These are phyloP conservation scores for Microbotryum scabiosae DNA, from an alignment of 1,284 basidiomycete species.

Conservation along the genomic window DNA sequence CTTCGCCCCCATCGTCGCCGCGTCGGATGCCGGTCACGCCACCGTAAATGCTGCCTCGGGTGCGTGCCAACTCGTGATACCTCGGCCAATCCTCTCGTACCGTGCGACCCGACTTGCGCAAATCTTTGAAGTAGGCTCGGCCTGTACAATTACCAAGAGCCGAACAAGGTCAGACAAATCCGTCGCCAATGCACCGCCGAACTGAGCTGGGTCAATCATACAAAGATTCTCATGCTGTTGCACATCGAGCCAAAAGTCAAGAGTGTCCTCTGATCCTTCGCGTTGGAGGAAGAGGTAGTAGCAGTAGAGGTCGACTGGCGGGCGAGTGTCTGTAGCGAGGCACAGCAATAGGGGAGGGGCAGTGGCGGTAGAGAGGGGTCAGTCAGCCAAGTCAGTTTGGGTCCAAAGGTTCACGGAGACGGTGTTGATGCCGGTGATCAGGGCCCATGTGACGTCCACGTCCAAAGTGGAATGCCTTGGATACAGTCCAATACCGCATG, in stretches of 20 bases:
- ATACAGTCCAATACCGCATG: not conserved
- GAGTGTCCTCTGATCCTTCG: constrained; percentile 85
- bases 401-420: too few relatives aligned
- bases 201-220: not conserved
- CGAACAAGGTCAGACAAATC: not conserved
- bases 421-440: not conserved
- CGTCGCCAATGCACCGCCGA: not conserved
- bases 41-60: constrained; percentile 80
- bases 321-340: constrained; percentile 52
- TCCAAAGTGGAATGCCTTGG: not conserved
- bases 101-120: constrained; percentile 81
- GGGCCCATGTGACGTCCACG: not conserved
- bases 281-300: constrained; percentile 89
- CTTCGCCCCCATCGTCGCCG: constrained; percentile 3
- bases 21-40: constrained; percentile 64
- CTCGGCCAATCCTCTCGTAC: constrained; percentile 96
- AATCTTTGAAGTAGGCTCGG: constrained; percentile 95
- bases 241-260: constrained; percentile 98
- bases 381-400: not conserved
- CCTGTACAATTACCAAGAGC: constrained; percentile 36
- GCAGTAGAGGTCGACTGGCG: constrained; percentile 96
- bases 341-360: not conserved
- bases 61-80: constrained; percentile 82
- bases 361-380: not conserved
- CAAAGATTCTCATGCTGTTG: constrained; percentile 97